These are phyloP conservation scores for Blastobotrys proliferans DNA, from an alignment of 1,139 yeast genomes.

Conservation along the genomic window DNA sequence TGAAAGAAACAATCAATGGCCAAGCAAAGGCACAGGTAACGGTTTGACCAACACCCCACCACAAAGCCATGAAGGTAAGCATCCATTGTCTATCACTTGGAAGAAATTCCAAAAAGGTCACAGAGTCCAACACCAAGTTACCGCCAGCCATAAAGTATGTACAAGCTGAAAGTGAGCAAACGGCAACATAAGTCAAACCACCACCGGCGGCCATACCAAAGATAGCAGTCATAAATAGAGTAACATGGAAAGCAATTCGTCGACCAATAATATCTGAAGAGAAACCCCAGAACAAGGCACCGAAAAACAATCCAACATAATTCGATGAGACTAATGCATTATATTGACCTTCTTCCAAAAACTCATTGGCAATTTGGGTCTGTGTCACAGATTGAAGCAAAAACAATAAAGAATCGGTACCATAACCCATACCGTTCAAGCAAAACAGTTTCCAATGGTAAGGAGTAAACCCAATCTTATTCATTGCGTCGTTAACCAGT, in stretches of 20 bases:
- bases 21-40: constrained; percentile 52
- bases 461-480: constrained; percentile 29
- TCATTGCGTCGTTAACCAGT: constrained; percentile 31
- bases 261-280: constrained; percentile 60
- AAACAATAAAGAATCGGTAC: constrained; percentile 56
- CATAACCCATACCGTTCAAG: constrained; percentile 55
- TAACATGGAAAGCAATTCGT: constrained; percentile 50
- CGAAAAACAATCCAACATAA: constrained; percentile 47
- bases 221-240: constrained; percentile 47
- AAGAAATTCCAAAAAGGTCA: constrained; percentile 55
- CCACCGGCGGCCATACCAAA: constrained; percentile 54
- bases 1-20: constrained; percentile 50
- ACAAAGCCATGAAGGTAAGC: constrained; percentile 52
- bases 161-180: constrained; percentile 46
- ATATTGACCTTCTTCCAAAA: constrained; percentile 21
- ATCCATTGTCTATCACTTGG: constrained; percentile 53
- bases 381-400: constrained; percentile 45
- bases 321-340: constrained; percentile 42
- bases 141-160: constrained; percentile 44
- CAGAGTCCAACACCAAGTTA: constrained; percentile 56
- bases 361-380: constrained; percentile 26
- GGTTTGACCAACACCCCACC: constrained; percentile 64
- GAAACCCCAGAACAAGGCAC: constrained; percentile 56
- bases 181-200: constrained; percentile 43
- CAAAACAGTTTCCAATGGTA: constrained; percentile 31